Conservation (phyloP, 2,329 filamentous ascomycete genomes). For the Fusarium penzigii region DNA sequence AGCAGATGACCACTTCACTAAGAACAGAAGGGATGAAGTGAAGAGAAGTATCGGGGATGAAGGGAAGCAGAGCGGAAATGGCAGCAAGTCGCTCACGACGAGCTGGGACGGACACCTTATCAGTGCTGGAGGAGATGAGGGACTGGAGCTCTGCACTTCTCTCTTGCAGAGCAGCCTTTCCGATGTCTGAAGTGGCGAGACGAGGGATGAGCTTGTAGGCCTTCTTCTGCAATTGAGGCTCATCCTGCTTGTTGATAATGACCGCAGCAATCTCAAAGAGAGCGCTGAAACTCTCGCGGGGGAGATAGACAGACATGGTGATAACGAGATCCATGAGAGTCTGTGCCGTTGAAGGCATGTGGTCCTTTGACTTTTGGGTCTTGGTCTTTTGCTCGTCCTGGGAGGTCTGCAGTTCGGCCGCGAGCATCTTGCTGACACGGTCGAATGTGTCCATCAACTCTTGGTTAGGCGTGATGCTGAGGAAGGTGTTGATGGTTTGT, state of each 20-base stretch:
- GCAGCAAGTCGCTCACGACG: slow-evolving; percentile 84
- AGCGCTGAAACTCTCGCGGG: slow-evolving; percentile 78
- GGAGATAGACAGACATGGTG: slow-evolving; percentile 91
- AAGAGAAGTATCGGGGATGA: slow-evolving; percentile 74
- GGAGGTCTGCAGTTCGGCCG: slow-evolving; percentile 62
- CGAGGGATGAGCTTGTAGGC: slow-evolving; percentile 97
- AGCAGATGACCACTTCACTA: slow-evolving; percentile 92
- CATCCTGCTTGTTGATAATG: slow-evolving; percentile 77
- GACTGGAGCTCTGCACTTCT: slow-evolving; percentile 77
- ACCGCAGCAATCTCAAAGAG: slow-evolving; percentile 86
- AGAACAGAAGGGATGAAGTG: slow-evolving; percentile 93
- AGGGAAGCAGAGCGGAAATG: slow-evolving; percentile 76
- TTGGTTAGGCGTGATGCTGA: slow-evolving; percentile 78
- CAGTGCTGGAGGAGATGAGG: slow-evolving; percentile 76
- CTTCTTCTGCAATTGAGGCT: slow-evolving; percentile 97
- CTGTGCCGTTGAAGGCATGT: slow-evolving; percentile 89
- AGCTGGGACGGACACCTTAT: slow-evolving; percentile 84
- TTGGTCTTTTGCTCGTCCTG: slow-evolving; percentile 63
- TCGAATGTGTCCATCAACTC: slow-evolving; percentile 89
- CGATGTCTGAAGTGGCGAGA: slow-evolving; percentile 77
- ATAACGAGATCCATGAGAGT: slow-evolving; percentile 97
- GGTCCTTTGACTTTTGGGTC: slow-evolving; percentile 59
- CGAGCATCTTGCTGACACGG: slow-evolving; percentile 82
- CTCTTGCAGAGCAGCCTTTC: slow-evolving; percentile 73
- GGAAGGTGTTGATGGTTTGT: slow-evolving; percentile 90